Conservation (phyloP, 805 yeast species). For the Starmera dryadoides region DNA sequence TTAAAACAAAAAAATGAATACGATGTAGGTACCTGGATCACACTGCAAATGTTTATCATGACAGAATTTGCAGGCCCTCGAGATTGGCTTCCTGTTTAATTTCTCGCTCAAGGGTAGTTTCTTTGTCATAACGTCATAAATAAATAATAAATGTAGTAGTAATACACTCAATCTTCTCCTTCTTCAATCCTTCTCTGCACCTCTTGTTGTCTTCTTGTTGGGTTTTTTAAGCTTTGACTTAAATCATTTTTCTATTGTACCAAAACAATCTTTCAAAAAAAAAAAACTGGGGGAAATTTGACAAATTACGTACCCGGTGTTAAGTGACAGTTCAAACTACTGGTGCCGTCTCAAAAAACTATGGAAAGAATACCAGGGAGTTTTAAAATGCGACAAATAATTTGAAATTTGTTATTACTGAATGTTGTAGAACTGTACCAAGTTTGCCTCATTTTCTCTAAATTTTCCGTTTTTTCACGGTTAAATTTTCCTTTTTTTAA, state of each 20-base stretch:
- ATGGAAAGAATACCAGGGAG: too few species aligned
- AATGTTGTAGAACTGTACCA: too few species aligned
- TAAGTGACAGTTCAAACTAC: background rate
- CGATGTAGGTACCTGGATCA: conserved; percentile 29
- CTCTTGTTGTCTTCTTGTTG: too few species aligned
- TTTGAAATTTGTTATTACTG: too few species aligned
- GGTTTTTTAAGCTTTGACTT: background rate
- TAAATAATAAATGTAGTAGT: too few species aligned
- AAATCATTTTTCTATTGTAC: too few species aligned
- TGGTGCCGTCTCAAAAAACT: too few species aligned
- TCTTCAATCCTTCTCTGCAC: too few species aligned
- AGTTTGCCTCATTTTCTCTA: too few species aligned
- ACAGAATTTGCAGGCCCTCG: conserved; percentile 67
- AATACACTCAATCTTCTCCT: background rate
- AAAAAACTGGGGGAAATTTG: background rate
- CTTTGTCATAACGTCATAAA: conserved; percentile 44
- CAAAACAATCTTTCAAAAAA: background rate
- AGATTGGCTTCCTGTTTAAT: conserved; percentile 49
- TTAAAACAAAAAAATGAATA: background rate
- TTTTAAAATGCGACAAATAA: too few species aligned
- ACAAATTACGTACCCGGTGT: background rate
- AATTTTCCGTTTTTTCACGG: too few species aligned
- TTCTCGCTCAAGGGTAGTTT: conserved; percentile 48
- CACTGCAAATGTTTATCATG: conserved; percentile 71
- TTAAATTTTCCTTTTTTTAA: too few species aligned